phyloP scores from a whole-genome alignment of 1,139 yeast species.

The Yamadazyma membranifaciens region DNA sequence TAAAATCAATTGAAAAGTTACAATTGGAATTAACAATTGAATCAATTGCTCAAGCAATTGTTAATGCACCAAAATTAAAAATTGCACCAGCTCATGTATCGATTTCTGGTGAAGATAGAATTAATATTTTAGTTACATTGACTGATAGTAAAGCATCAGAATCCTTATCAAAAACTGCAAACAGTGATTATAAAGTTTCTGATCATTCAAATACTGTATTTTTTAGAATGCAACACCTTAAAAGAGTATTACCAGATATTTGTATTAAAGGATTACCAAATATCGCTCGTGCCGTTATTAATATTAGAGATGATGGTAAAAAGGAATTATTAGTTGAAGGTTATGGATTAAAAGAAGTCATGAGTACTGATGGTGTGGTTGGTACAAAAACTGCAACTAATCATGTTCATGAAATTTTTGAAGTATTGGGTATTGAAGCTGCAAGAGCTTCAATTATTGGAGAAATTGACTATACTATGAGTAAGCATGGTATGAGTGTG shows the following conservation, averaged over 20 bases:
- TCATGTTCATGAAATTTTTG: constrained; percentile 86
- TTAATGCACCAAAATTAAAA: constrained; percentile 85
- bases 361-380: constrained; percentile 96
- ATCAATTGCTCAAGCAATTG: constrained; percentile 82
- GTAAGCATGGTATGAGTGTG: constrained; percentile 99
- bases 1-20: constrained; percentile 79
- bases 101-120: constrained; percentile 62
- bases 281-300: constrained; percentile 93
- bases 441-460: constrained; percentile 90
- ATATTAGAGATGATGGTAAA: constrained; percentile 82
- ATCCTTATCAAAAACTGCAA: constrained; percentile 22
- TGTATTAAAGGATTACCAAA: constrained; percentile 92
- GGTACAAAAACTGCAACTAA: constrained; percentile 87
- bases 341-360: constrained; percentile 91
- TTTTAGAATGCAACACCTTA: constrained; percentile 85
- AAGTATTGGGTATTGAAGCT: constrained; percentile 95
- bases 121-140: constrained; percentile 69
- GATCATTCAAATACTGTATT: constrained; percentile 60
- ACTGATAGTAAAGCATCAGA: constrained; percentile 51
- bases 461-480: constrained; percentile 97
- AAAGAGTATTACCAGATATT: constrained; percentile 79
- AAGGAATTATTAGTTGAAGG: constrained; percentile 96
- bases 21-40: constrained; percentile 87
- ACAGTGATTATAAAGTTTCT: constrained; percentile 28
- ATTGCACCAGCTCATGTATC: constrained; percentile 72